Percentiles rank a stretch among this genome's conserved stretches.
Evolutionary conservation across 139 green algal genomes (phyloP).

Genomic region (Chara braunii): DNA sequence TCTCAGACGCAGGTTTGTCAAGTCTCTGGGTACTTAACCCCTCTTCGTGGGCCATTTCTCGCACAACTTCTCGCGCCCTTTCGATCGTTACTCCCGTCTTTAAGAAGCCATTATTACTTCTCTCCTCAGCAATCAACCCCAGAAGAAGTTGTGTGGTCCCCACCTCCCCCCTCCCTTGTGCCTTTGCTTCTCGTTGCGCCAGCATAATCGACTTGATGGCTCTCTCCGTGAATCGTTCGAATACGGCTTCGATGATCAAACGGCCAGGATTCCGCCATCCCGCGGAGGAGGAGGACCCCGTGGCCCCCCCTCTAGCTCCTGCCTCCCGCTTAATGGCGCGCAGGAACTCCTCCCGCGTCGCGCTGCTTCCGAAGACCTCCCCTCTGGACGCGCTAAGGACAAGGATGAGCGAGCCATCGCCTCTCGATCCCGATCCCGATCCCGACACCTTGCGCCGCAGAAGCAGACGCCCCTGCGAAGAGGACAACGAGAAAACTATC

Average conservation of each 20-base stretch:
- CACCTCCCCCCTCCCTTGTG: conserved; percentile 37
- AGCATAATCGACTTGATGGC: conserved; percentile 89
- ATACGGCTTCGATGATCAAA: conserved; percentile 56
- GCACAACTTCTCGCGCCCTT: conserved; percentile 36
- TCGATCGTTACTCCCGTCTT: conserved; percentile 58
- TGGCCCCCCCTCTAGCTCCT: not conserved
- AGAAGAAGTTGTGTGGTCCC: conserved; percentile 78
- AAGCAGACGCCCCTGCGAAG: not conserved
- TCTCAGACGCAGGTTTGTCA: conserved; percentile 38
- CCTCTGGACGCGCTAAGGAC: not conserved
- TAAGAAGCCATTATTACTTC: conserved; percentile 56
- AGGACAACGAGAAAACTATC: not conserved
- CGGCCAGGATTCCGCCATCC: not conserved
- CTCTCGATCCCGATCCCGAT: not conserved
- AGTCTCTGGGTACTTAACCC: not conserved
- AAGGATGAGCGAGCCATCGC: not conserved
- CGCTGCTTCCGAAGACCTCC: not conserved
- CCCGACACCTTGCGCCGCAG: not conserved
- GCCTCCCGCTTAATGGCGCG: not conserved
- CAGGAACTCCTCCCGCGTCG: not conserved
- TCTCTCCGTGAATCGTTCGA: conserved; percentile 95
- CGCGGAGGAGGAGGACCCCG: not conserved
- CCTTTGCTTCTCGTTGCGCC: conserved; percentile 85
- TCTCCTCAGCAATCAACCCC: conserved; percentile 71
- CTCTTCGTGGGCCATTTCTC: conserved; percentile 20